Evolutionary conservation across 2,329 filamentous ascomycete species (phyloP), one percentile per base, ranked within the genome.

Genomic region (Fusarium sp.): DNA sequence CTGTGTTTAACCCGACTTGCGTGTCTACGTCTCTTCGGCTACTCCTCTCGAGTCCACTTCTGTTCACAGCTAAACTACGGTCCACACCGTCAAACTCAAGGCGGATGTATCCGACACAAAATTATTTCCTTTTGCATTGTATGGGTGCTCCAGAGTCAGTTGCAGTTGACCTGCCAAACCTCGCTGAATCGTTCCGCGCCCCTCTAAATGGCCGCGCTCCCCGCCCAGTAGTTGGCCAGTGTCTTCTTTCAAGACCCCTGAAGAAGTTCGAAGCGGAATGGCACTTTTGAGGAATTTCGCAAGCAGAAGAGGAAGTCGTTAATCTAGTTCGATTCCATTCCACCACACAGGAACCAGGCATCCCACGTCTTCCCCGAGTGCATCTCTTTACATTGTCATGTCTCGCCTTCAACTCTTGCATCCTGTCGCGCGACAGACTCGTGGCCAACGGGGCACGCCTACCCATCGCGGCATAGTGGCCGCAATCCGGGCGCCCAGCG

Each of bases 401-500:
- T 57, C 59, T 46, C 53, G 24, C 31, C 58, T 52, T 53, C 31
- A 33, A 55, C 26, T 61, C 33, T 46, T 60, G 38, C 26, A 52
- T 59, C 43, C 26, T 34, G 51, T 70, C 49, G 56, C 51, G 46
- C 42, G 42, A 45, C 56, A 60, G 33, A 52, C 71, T 74, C 61
- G 62, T 74, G 70, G 68, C 56, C 48, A 50, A 72, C 61, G 69
- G 71, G 66, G 65, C 48, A 56, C 33, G 51, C 46, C 59, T 75
- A 61, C 72, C 71, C 48, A 50, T 66, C 57, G 7, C n/a, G 69
- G 72, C 42, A 65, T 72, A 75, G 73, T 56, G 72, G 59, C 72
- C 69, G 65, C 51, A 48, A 45, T 60, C 62, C 58, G 64, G 59
- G 51, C 66, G 60, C 58, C 72, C 71, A 74, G 63, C 59, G 45